phyloP scores from a whole-genome alignment of 108 stramenopile species.

The Fragilaria crotonensis region DNA sequence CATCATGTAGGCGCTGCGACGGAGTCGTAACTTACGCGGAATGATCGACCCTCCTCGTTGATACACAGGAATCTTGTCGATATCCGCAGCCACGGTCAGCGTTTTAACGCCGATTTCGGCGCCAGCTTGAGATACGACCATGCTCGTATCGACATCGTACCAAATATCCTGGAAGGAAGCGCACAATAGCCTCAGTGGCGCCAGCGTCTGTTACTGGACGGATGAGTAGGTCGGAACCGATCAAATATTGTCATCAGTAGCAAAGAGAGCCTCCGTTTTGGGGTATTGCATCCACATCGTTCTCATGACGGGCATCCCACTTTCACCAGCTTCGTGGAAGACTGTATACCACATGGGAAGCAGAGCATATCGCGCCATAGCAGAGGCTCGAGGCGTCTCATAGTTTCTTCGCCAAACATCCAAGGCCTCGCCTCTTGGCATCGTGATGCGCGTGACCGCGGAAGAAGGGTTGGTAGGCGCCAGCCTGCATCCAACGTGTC shows the following conservation, averaged over 20 bases:
- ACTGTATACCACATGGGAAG: conserved; percentile 97
- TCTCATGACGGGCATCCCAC: conserved; percentile 98
- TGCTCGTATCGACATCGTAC: conserved; percentile 85
- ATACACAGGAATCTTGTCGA: conserved; percentile 87
- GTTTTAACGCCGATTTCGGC: conserved; percentile 19
- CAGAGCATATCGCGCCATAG: conserved; percentile 92
- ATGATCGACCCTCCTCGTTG: conserved; percentile 88
- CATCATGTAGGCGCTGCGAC: conserved; percentile 88
- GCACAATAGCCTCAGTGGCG: conserved; percentile 55
- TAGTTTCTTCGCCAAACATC: conserved; percentile 94
- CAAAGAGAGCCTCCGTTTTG: conserved; percentile 44
- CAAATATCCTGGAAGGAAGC: conserved; percentile 69
- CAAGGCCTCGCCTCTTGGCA: conserved; percentile 94
- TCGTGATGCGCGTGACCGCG: conserved; percentile 99
- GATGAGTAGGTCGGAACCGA: conserved; percentile 96
- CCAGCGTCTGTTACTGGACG: conserved; percentile 92
- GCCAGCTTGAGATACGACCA: conserved; percentile 33
- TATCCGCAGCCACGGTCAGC: conserved; percentile 55
- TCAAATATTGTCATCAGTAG: conserved; percentile 86
- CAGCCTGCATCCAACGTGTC: conserved; percentile 98
- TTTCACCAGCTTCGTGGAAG: conserved; percentile 70
- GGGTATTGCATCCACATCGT: conserved; percentile 93
- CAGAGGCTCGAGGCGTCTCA: conserved; percentile 73
- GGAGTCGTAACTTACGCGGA: conserved; percentile 88
- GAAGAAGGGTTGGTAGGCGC: conserved; percentile 98